These are phyloP conservation scores for Ambrosiella cleistominuta DNA, from an alignment of 2,329 filamentous ascomycete genomes.

Conservation along the genomic window DNA sequence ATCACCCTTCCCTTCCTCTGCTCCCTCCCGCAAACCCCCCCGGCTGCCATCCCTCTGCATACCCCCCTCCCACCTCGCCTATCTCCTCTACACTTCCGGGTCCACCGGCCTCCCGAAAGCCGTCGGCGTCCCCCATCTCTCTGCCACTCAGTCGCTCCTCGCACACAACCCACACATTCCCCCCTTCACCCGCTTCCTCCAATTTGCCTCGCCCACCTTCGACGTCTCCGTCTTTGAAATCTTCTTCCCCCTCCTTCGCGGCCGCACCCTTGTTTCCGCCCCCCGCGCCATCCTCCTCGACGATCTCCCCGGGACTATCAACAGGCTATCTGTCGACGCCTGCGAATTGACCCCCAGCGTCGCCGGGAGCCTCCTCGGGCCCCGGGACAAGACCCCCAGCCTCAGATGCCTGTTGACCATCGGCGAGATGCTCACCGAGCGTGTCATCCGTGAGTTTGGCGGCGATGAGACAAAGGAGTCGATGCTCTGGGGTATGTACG, in stretches of 20 bases:
- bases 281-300: conserved; percentile 53
- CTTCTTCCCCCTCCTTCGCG: conserved; percentile 68
- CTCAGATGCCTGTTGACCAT: conserved; percentile 66
- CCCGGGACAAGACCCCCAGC: conserved; percentile 46
- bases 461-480: conserved; percentile 32
- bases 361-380: conserved; percentile 55
- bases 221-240: conserved; percentile 92
- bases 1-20: background rate
- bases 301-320: conserved; percentile 53
- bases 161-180: conserved; percentile 69
- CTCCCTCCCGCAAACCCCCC: conserved; percentile 12
- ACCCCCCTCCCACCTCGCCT: conserved; percentile 40
- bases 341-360: conserved; percentile 84
- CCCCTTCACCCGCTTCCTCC: conserved; percentile 59
- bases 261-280: conserved; percentile 55
- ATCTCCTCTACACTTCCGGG: conserved; percentile 87
- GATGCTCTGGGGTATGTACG: conserved; percentile 84
- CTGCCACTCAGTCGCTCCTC: conserved; percentile 64
- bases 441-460: conserved; percentile 66
- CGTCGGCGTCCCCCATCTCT: conserved; percentile 62
- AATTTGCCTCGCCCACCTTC: conserved; percentile 84
- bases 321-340: conserved; percentile 52
- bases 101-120: conserved; percentile 83
- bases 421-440: conserved; percentile 74
- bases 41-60: conserved; percentile 7